Conservation (phyloP, 768 basidiomycete genomes). For the Suillus americanus region DNA sequence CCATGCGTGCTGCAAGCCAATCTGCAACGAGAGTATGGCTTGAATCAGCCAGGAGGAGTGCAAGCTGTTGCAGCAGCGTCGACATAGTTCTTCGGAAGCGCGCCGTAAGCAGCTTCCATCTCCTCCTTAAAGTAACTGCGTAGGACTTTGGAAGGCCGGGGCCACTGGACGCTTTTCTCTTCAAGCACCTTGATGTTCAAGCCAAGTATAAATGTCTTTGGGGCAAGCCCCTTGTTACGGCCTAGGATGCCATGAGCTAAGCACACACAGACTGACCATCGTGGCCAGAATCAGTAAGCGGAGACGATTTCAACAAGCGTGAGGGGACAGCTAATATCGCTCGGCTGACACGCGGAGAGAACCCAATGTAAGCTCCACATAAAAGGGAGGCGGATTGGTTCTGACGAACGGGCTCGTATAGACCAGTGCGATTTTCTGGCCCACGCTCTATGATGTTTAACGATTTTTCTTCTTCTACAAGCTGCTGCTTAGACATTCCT, state of each 20-base stretch:
- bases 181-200: not conserved
- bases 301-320: not conserved
- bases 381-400: not conserved
- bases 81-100: not conserved
- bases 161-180: constrained; percentile 1
- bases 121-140: not conserved
- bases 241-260: constrained; percentile 1
- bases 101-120: not conserved
- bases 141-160: constrained; percentile 1
- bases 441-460: not conserved
- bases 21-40: not conserved
- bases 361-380: not conserved
- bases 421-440: not conserved
- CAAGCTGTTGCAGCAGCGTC: not conserved
- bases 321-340: not conserved
- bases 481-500: not conserved
- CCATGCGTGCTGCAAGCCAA: constrained; percentile 1
- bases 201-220: not conserved
- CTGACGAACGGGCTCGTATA: not conserved
- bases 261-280: not conserved
- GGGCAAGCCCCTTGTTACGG: not conserved
- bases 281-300: not conserved
- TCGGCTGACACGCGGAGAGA: constrained; percentile 2
- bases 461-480: not conserved
- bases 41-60: constrained; percentile 1